Conservation (phyloP, 495 filamentous ascomycete genomes). For the Articulospora tetracladia region DNA sequence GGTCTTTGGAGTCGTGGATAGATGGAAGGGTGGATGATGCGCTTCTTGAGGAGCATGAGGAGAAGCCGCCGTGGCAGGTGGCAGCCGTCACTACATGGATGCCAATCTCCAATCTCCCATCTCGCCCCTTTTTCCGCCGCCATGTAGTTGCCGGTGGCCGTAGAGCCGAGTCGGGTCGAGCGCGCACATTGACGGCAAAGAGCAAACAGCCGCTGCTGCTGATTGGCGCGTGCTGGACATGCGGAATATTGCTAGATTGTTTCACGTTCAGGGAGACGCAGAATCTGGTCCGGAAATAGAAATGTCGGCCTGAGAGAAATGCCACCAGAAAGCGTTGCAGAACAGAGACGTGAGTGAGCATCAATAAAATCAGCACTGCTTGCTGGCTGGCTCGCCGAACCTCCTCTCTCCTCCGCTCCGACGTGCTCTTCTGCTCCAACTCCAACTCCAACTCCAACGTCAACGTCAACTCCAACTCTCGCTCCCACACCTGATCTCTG, state of each 20-base stretch:
- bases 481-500: neutral
- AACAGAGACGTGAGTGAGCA: neutral
- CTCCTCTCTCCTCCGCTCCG: neutral
- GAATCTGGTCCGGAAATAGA: constrained; percentile 1
- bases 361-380: neutral
- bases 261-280: constrained; percentile 3
- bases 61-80: too few species aligned
- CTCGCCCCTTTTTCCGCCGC: neutral
- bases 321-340: neutral
- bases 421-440: neutral
- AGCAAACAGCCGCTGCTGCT: neutral
- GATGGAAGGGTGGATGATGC: too few species aligned
- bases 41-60: too few species aligned
- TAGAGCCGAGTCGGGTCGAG: too few species aligned
- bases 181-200: too few species aligned
- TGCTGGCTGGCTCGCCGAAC: neutral
- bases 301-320: neutral
- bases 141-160: neutral
- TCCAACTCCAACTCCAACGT: neutral
- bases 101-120: too few species aligned
- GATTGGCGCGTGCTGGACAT: neutral
- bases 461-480: neutral
- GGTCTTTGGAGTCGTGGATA: too few species aligned
- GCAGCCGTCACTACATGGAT: too few species aligned
- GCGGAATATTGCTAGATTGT: neutral